These are phyloP conservation scores for Aristolochia californica DNA, from an alignment of 164 flowering plant species.

Conservation along the genomic window DNA sequence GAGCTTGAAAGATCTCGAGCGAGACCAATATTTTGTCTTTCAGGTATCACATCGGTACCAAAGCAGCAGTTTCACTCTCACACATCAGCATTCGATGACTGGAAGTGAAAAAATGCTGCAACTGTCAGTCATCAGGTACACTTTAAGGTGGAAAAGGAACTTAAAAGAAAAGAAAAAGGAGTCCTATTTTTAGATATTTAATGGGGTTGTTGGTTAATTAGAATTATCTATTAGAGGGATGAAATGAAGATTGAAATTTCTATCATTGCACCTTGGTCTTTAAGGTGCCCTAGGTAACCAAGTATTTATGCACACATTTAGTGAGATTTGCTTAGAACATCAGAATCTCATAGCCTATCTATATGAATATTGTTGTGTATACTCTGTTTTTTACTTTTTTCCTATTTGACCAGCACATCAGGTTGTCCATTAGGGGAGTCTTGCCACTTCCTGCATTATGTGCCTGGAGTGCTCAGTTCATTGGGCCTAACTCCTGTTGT, in stretches of 20 bases:
- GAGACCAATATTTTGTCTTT: constrained; percentile 21
- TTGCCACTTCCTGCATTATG: constrained; percentile 31
- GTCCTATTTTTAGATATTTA: no score
- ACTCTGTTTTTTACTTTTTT: background rate
- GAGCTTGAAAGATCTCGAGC: constrained; percentile 14
- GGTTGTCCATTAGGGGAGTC: constrained; percentile 31
- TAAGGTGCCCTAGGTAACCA: no score
- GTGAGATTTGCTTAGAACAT: no score
- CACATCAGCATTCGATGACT: constrained; percentile 13
- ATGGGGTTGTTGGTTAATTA: no score
- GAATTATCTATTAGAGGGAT: no score
- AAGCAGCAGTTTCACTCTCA: constrained; percentile 21
- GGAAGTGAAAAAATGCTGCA: constrained; percentile 16
- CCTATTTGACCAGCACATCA: constrained; percentile 19
- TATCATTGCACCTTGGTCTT: no score
- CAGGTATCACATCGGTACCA: constrained; percentile 15
- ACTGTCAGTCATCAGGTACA: constrained; percentile 17
- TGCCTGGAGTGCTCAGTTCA: constrained; percentile 24
- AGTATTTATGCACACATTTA: no score
- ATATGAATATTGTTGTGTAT: background rate
- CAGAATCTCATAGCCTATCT: background rate
- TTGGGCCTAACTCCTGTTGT: constrained; percentile 9
- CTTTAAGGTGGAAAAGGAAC: constrained; percentile 8
- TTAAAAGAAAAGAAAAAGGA: no score
- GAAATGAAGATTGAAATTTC: no score